Base-by-base conservation (phyloP, 2,329 filamentous ascomycete genomes). In the Ascochyta pisi region DNA sequence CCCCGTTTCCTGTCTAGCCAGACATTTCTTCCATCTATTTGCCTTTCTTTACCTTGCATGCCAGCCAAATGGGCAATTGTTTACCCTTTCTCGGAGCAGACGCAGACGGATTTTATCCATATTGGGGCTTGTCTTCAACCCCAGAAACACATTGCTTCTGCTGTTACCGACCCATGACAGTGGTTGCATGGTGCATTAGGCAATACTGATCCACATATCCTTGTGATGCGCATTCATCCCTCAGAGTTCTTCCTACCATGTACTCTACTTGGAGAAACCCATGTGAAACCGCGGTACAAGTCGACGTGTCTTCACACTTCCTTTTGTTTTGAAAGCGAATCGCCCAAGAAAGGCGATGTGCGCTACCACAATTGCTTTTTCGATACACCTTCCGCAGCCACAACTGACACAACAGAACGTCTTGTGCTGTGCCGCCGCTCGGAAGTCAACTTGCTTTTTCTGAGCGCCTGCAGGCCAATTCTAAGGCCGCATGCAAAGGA, bases 261-360 rank as follows among this genome's bases (percentile, higher is more conserved):
- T 29, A 38, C 38, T 15, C 23, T 33, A 29, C 2, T 19, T 42
- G 34, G 10, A 24, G 29, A 31, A 12, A 7, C 19, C 23, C 27
- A 24, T 41, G 22, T 35, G 35, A 38, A 33, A 50, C 29, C 22
- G 33, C 33, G 24, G 23, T 46, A 47, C 37, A 50, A 41, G 53
- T 29, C 37, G 53, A 55, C 37, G 41, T 55, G 41, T 50, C 35
- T 31, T 41, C 13, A 9, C 19, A 16, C 37, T 50, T 46, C 29
- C 33, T 50, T 46, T 50, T 50, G 9, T 15, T 38, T 15, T 45
- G 16, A 26, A 31, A 37, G 16, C 35, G 16, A 31, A 16, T 44
- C 9, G 22, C 37, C 47, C 13, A 50, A 55, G 16, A 5, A 29
- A 31, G 39, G 47, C 33, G 40, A 44, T 22, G 27, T 40, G 45